phyloP scores from a whole-genome alignment of 208 protist genomes.

The Trypanosoma cruzi region DNA sequence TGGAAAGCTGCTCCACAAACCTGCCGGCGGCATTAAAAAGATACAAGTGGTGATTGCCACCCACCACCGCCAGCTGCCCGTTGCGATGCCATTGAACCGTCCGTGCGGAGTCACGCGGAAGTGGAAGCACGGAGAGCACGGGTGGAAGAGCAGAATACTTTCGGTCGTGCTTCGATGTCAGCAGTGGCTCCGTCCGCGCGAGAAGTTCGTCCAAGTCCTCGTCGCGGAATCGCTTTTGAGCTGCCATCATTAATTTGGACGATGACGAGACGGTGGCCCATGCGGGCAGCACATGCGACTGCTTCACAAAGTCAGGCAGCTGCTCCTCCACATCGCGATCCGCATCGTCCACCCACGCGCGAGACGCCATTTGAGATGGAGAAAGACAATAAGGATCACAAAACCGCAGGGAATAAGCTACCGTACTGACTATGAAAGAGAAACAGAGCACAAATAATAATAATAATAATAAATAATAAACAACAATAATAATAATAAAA shows the following conservation, averaged over 20 bases:
- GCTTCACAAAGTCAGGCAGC: conserved; percentile 47
- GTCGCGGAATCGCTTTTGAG: conserved; percentile 72
- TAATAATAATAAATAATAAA: no score
- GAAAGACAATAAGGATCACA: no score
- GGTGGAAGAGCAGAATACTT: conserved; percentile 39
- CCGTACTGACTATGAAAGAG: no score
- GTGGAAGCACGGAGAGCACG: conserved; percentile 67
- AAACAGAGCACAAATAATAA: no score
- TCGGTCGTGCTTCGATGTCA: conserved; percentile 55
- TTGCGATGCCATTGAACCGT: conserved; percentile 86
- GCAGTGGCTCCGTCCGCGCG: conserved; percentile 74
- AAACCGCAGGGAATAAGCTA: no score
- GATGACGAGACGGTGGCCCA: conserved; percentile 44
- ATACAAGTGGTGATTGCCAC: conserved; percentile 80
- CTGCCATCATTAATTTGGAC: neutral
- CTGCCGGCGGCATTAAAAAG: conserved; percentile 80
- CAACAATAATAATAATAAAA: no score
- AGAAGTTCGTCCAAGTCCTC: conserved; percentile 77
- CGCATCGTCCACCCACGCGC: conserved; percentile 74
- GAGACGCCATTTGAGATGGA: conserved; percentile 28
- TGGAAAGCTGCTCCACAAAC: conserved; percentile 81
- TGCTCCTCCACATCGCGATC: conserved; percentile 34
- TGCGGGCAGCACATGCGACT: conserved; percentile 39
- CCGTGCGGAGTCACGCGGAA: conserved; percentile 68
- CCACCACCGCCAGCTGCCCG: conserved; percentile 76